Evolutionary conservation across 148 eudicot genomes (phyloP).

Genomic region (Salicornia ramosissima): DNA sequence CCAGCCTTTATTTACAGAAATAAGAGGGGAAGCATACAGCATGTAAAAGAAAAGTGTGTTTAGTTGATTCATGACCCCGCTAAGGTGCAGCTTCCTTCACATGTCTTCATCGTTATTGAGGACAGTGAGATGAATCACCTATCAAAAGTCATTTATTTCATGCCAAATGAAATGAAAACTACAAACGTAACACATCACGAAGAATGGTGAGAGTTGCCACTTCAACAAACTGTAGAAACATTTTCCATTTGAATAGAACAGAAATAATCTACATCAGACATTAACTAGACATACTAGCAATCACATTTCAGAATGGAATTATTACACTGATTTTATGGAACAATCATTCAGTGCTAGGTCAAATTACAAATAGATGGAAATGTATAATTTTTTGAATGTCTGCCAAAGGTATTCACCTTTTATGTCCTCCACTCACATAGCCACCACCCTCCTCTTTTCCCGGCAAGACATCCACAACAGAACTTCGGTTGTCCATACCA

Average conservation of each 20-base stretch:
- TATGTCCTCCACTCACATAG: slow-evolving; percentile 76
- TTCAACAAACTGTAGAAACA: background rate
- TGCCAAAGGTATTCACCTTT: slow-evolving; percentile 51
- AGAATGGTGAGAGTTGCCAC: background rate
- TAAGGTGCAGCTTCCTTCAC: too few relatives aligned
- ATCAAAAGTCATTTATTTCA: background rate
- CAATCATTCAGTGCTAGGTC: slow-evolving; percentile 6
- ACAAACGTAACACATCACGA: background rate
- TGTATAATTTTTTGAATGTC: slow-evolving; percentile 2
- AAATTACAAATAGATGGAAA: slow-evolving; percentile 1
- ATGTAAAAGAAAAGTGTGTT: too few relatives aligned
- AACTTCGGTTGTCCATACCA: slow-evolving; percentile 34
- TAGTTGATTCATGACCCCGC: too few relatives aligned
- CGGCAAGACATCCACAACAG: slow-evolving; percentile 30
- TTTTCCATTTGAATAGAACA: background rate
- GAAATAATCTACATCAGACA: background rate
- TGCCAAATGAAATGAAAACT: background rate
- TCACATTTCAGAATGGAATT: background rate
- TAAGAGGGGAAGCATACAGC: too few relatives aligned
- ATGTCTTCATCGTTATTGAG: too few relatives aligned
- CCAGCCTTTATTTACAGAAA: too few relatives aligned
- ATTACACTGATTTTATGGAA: slow-evolving; percentile 5
- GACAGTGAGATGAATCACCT: background rate
- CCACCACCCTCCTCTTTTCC: slow-evolving; percentile 63
- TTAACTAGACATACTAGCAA: background rate